These are phyloP conservation scores for Boletus coccyginus DNA, from an alignment of 768 basidiomycete genomes.

Conservation along the genomic window DNA sequence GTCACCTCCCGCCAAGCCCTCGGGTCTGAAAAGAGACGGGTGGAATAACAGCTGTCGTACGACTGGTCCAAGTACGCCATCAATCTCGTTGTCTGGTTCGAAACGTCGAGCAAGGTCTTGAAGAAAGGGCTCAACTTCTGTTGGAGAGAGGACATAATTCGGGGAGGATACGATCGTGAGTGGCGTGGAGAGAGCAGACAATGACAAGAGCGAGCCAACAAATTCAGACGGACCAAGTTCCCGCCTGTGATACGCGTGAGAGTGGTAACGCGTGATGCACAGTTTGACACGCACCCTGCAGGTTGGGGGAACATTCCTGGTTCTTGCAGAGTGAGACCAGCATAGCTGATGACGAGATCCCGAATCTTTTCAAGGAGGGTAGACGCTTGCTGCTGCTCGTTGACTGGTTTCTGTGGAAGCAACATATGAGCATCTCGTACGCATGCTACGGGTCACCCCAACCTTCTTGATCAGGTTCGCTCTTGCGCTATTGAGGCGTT, in stretches of 20 bases:
- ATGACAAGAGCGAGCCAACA: slow-evolving; percentile 72
- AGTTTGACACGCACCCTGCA: slow-evolving; percentile 46
- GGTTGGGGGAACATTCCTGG: slow-evolving; percentile 96
- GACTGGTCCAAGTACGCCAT: slow-evolving; percentile 75
- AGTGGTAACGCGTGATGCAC: background rate
- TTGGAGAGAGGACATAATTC: slow-evolving; percentile 52
- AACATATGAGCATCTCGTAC: slow-evolving; percentile 35
- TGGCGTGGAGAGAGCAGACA: slow-evolving; percentile 67
- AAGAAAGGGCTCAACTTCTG: slow-evolving; percentile 77
- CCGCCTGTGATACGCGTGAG: slow-evolving; percentile 43
- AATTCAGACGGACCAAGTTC: slow-evolving; percentile 77
- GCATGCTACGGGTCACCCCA: background rate
- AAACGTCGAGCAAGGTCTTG: slow-evolving; percentile 82
- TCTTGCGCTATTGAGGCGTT: slow-evolving; percentile 63
- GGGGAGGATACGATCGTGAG: slow-evolving; percentile 48
- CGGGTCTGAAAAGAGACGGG: slow-evolving; percentile 57
- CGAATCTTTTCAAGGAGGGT: slow-evolving; percentile 70
- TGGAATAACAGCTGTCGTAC: slow-evolving; percentile 62
- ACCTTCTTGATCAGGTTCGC: slow-evolving; percentile 65
- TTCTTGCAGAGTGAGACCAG: slow-evolving; percentile 85
- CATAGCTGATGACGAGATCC: slow-evolving; percentile 84
- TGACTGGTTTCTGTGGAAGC: slow-evolving; percentile 46
- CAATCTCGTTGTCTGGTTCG: slow-evolving; percentile 74
- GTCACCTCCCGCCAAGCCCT: slow-evolving; percentile 71
- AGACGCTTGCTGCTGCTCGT: slow-evolving; percentile 58